Percentiles rank a stretch among this genome's conserved stretches.
Evolutionary conservation across 2,329 filamentous ascomycete genomes (phyloP).

Genomic region (Colletotrichum tamarilloi): DNA sequence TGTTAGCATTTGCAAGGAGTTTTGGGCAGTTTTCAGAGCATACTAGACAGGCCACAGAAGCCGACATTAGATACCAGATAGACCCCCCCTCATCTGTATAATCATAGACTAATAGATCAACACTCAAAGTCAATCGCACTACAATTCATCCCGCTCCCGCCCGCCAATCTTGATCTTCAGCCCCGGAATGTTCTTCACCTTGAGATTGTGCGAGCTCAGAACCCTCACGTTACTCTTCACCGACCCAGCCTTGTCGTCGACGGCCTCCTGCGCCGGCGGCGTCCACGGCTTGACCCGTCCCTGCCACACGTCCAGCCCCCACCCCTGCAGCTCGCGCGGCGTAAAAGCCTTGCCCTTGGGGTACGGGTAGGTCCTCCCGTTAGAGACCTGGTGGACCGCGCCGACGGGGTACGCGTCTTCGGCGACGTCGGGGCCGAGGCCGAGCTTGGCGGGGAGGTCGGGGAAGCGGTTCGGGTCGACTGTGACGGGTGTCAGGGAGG

Average conservation of each 20-base stretch:
- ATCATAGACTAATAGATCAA: slow-evolving; percentile 20
- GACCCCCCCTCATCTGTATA: slow-evolving; percentile 7
- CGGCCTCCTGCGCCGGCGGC: slow-evolving; percentile 41
- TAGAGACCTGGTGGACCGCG: slow-evolving; percentile 50
- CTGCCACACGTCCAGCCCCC: slow-evolving; percentile 52
- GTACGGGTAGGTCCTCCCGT: slow-evolving; percentile 48
- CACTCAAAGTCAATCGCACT: not conserved
- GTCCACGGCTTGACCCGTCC: slow-evolving; percentile 49
- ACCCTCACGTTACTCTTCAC: slow-evolving; percentile 37
- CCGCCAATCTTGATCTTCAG: slow-evolving; percentile 41
- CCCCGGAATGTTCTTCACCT: slow-evolving; percentile 40
- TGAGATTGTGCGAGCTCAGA: slow-evolving; percentile 39
- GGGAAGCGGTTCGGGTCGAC: slow-evolving; percentile 51
- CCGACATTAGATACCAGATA: slow-evolving; percentile 12
- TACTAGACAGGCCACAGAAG: not conserved
- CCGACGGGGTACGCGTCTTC: slow-evolving; percentile 42
- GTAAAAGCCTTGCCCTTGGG: slow-evolving; percentile 44
- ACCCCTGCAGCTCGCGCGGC: slow-evolving; percentile 44
- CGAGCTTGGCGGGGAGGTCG: slow-evolving; percentile 44
- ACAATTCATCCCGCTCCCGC: slow-evolving; percentile 40
- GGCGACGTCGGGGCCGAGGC: slow-evolving; percentile 44
- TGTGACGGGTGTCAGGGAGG: slow-evolving; percentile 47
- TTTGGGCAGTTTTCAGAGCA: slow-evolving; percentile 13
- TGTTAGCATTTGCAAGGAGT: slow-evolving; percentile 30
- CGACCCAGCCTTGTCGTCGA: slow-evolving; percentile 34